A percentile compares a stretch with the other conserved stretches of the same genome.
Conservation (phyloP, 257 asterid genomes). For the Solanum etuberosum region DNA sequence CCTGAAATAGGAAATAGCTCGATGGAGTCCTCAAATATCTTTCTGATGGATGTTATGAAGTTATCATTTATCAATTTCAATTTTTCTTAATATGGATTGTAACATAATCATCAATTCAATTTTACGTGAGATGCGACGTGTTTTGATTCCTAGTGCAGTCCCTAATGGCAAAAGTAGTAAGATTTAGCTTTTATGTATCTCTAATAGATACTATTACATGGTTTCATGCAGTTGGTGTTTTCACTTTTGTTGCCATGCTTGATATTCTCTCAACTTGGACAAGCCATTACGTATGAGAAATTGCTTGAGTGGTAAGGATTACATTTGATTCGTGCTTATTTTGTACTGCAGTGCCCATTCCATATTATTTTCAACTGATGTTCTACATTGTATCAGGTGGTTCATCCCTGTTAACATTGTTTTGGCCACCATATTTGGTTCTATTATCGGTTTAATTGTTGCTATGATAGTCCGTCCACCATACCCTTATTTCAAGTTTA, state of each 20-base stretch:
- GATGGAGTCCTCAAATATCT: not conserved
- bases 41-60: not conserved
- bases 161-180: not conserved
- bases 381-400: constrained; percentile 60
- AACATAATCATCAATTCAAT: not conserved
- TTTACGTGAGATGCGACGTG: not conserved
- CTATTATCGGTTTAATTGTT: constrained; percentile 73
- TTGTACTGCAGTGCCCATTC: not conserved
- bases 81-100: not conserved
- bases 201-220: not conserved
- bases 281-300: constrained; percentile 68
- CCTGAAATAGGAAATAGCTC: not conserved
- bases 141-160: not conserved
- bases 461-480: constrained; percentile 70
- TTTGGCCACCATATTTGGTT: constrained; percentile 73
- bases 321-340: not conserved
- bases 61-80: not conserved
- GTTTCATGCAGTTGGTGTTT: constrained; percentile 71
- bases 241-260: constrained; percentile 94
- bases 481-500: constrained; percentile 82
- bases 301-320: constrained; percentile 63
- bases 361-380: not conserved
- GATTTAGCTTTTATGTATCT: not conserved
- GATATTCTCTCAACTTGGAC: constrained; percentile 93
- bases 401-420: constrained; percentile 89